phyloP scores from a whole-genome alignment of 2,329 filamentous ascomycete species.

The Amphichorda felina region DNA sequence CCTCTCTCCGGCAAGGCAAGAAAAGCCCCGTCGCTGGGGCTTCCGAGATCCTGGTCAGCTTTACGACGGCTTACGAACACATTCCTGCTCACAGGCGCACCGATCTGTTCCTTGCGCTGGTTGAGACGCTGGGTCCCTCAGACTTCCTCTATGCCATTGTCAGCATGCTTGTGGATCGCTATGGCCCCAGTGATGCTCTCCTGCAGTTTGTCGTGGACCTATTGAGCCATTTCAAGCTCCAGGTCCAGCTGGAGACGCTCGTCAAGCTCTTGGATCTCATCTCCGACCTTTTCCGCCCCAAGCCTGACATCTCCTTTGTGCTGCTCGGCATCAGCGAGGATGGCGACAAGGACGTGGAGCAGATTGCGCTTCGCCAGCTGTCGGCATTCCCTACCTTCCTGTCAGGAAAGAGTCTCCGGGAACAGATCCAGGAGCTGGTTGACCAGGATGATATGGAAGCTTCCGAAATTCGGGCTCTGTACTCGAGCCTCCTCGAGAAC shows the following conservation, averaged over 20 bases:
- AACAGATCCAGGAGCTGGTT: conserved; percentile 43
- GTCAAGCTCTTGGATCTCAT: conserved; percentile 67
- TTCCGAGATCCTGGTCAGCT: conserved; percentile 85
- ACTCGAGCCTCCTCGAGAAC: conserved; percentile 55
- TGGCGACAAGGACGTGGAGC: conserved; percentile 32
- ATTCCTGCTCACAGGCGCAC: conserved; percentile 79
- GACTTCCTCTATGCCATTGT: conserved; percentile 84
- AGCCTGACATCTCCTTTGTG: conserved; percentile 59
- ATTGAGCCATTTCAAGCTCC: conserved; percentile 58
- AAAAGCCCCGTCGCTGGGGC: conserved; percentile 69
- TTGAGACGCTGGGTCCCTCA: conserved; percentile 71
- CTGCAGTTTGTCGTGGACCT: conserved; percentile 66
- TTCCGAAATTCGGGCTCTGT: conserved; percentile 55
- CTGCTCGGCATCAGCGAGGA: conserved; percentile 51
- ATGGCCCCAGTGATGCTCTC: conserved; percentile 64
- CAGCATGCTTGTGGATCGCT: conserved; percentile 83
- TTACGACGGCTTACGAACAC: conserved; percentile 92
- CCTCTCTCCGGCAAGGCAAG: conserved; percentile 70
- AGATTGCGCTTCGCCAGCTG: conserved; percentile 41
- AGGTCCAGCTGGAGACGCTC: conserved; percentile 67
- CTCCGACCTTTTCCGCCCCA: conserved; percentile 62
- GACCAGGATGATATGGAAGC: conserved; percentile 53
- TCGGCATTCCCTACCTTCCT: conserved; percentile 46
- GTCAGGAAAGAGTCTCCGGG: conserved; percentile 42
- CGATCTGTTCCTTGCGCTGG: conserved; percentile 72